Evolutionary conservation across 495 filamentous ascomycete genomes (phyloP), one percentile per base, ranked within the genome.

Genomic region (Bathelium albidoporum): DNA sequence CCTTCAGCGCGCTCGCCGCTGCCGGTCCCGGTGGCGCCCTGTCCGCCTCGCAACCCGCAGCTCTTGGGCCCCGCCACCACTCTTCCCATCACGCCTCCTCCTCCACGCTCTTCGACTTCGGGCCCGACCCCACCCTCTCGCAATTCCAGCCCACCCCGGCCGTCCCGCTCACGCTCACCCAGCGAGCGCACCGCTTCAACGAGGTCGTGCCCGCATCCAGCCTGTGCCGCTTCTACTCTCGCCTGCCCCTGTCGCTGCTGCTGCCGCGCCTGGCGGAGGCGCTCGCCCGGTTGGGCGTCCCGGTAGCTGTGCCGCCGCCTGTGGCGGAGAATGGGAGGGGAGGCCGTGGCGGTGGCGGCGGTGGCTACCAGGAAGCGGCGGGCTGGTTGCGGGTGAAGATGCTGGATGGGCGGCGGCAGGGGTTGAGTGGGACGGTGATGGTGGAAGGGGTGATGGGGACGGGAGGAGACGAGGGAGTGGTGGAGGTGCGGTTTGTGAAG

Each of bases 401-500:
- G 22, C 74, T 85, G 18, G 94, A 99, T 78, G 85, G 85, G 9
- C 76, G 95, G 45, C 79, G 86, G 64, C 95, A 95, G 77, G 80
- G 81, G 10, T 71, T 98, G 62, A 89, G 87, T 67, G 94, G 95
- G 14, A 89, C 91, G 67, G 85, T 97, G 41, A 73, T 91, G 16
- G 82, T 97, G 26, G 90, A 95, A 70, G 83, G 79, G 71, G 82
- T 89, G 0, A 16, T 49, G n/a, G 59, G 20, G 43, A 14, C 5
- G 10, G 20, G 44, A 9, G 28, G n/a, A 24, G 74, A 75, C 20
- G 75, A 73, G 60, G 82, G 83, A 69, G 69, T 96, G 61, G 79
- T 93, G 53, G 91, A 97, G 75, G 88, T 96, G 12, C 80, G 90
- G 62, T 97, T 99, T 73, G 82, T 95, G 66, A 99, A 99, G 75